Percentiles rank a stretch among this genome's conserved stretches.
Evolutionary conservation across 2,329 filamentous ascomycete species (phyloP).

Genomic region (Xylariaceae sp.): DNA sequence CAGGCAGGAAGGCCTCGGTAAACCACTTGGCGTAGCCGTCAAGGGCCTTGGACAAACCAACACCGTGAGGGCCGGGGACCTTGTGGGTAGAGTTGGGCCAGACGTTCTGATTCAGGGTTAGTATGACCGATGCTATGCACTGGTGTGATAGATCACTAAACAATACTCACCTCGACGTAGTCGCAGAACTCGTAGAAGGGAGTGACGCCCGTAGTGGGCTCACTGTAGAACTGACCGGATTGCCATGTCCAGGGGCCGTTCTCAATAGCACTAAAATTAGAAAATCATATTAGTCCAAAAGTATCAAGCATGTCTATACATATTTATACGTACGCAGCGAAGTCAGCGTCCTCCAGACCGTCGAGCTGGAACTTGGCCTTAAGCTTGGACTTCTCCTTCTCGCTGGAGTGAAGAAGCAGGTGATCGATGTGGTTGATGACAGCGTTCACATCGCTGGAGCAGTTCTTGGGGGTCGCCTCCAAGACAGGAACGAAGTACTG

Average conservation of each 20-base stretch:
- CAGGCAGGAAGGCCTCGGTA: constrained; percentile 38
- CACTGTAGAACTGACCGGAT: constrained; percentile 43
- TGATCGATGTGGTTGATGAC: constrained; percentile 51
- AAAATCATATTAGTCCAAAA: neutral
- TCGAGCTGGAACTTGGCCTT: constrained; percentile 48
- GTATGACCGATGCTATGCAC: neutral
- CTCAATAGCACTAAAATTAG: constrained; percentile 37
- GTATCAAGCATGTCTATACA: neutral
- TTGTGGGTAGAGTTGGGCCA: constrained; percentile 40
- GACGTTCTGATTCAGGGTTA: constrained; percentile 31
- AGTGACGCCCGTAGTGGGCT: constrained; percentile 38
- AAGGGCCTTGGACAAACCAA: constrained; percentile 47
- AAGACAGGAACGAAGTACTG: constrained; percentile 51
- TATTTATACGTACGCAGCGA: constrained; percentile 32
- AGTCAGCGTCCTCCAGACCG: constrained; percentile 42
- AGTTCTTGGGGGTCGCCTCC: constrained; percentile 51
- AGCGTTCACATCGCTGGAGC: constrained; percentile 45
- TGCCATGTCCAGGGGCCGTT: constrained; percentile 57
- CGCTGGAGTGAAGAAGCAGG: constrained; percentile 37
- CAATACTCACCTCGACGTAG: constrained; percentile 36
- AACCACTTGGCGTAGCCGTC: constrained; percentile 48
- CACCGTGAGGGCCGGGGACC: constrained; percentile 45
- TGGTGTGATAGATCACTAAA: neutral
- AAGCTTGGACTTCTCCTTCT: constrained; percentile 38
- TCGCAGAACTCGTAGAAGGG: constrained; percentile 49